phyloP scores from a whole-genome alignment of 179 eudicot genomes.

The Corrigiola litoralis region DNA sequence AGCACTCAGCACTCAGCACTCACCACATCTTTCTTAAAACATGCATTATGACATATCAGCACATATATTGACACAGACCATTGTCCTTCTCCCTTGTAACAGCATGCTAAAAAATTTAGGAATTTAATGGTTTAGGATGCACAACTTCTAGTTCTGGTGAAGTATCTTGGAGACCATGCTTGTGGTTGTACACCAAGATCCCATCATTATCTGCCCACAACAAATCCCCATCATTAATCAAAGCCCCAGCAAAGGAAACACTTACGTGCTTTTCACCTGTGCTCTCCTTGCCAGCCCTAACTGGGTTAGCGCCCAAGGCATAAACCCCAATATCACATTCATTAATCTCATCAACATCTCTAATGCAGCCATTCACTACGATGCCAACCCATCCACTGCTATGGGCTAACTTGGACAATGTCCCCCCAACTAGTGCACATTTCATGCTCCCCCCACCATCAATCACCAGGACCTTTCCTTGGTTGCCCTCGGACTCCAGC shows the following conservation, averaged over 20 bases:
- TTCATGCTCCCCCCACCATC: slow-evolving; percentile 7
- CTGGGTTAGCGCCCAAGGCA: slow-evolving; percentile 18
- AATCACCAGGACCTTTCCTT: slow-evolving; percentile 3
- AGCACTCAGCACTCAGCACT: background rate
- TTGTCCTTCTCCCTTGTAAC: too few relatives aligned
- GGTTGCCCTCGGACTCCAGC: background rate
- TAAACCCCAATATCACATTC: slow-evolving; percentile 13
- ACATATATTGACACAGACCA: too few relatives aligned
- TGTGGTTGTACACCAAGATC: slow-evolving; percentile 16
- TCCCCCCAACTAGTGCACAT: slow-evolving; percentile 13
- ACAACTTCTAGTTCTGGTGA: too few relatives aligned
- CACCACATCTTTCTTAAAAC: too few relatives aligned
- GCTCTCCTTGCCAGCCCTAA: slow-evolving; percentile 10
- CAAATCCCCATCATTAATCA: slow-evolving; percentile 23
- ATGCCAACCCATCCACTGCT: slow-evolving; percentile 19
- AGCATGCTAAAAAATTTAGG: too few relatives aligned
- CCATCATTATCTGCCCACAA: slow-evolving; percentile 22
- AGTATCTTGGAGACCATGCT: too few relatives aligned
- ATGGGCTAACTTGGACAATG: slow-evolving; percentile 4
- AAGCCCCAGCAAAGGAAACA: slow-evolving; percentile 9
- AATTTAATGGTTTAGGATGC: too few relatives aligned
- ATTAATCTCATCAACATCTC: slow-evolving; percentile 14
- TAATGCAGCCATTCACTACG: slow-evolving; percentile 17
- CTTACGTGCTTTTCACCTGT: slow-evolving; percentile 20
- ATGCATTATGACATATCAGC: too few relatives aligned